Percentiles rank a stretch among this genome's conserved stretches.
phyloP scores from a whole-genome alignment of 139 green algal genomes.

The Volvox reticuliferus region DNA sequence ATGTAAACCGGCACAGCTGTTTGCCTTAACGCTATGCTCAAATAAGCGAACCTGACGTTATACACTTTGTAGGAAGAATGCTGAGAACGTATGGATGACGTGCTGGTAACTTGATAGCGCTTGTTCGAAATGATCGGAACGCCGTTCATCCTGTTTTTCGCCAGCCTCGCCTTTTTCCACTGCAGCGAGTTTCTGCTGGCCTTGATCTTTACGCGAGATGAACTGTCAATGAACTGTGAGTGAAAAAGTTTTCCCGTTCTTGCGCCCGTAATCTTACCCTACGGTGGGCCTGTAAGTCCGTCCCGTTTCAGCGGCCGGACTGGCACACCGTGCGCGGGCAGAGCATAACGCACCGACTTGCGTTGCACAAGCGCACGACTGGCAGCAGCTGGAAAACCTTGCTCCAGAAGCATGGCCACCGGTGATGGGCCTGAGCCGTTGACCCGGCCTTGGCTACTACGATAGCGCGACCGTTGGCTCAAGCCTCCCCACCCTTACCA shows the following conservation, averaged over 20 bases:
- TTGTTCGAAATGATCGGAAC: background rate
- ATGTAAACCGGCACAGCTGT: too few relatives aligned
- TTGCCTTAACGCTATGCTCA: too few relatives aligned
- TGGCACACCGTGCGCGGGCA: background rate
- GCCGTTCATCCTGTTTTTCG: background rate
- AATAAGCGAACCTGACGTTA: too few relatives aligned
- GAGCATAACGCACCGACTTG: background rate
- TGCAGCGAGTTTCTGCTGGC: conserved; percentile 76
- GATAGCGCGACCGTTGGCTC: too few relatives aligned
- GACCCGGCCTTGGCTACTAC: too few relatives aligned
- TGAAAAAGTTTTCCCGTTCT: background rate
- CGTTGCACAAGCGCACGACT: too few relatives aligned
- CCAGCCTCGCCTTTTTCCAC: conserved; percentile 74
- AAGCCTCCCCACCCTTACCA: background rate
- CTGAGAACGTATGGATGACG: too few relatives aligned
- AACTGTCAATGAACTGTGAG: conserved; percentile 73
- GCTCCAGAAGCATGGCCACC: background rate
- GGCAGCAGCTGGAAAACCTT: too few relatives aligned
- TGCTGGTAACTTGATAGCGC: background rate
- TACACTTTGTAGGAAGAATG: too few relatives aligned
- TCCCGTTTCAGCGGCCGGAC: background rate
- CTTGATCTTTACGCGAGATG: conserved; percentile 58
- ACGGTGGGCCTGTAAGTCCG: background rate
- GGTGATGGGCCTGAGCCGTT: too few relatives aligned
- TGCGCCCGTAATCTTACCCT: too few relatives aligned